Evolutionary conservation across 257 asterid species (phyloP).

Genomic region (Orobanche coerulescens): DNA sequence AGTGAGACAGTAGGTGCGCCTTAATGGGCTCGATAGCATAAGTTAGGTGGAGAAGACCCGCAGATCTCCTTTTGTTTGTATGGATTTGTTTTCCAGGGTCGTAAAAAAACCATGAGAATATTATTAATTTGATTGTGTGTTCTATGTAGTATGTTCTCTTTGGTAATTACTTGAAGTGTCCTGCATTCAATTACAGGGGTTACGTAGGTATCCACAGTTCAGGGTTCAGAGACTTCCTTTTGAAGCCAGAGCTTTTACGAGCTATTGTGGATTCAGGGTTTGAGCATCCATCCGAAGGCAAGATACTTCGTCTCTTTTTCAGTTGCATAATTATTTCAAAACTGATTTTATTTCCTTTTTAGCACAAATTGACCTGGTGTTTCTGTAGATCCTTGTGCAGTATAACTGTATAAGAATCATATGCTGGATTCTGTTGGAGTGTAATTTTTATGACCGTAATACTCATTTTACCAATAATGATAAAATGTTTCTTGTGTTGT

Average conservation of each 20-base stretch:
- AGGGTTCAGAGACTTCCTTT: constrained; percentile 50
- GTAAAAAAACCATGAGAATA: too few species aligned
- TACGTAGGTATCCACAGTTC: constrained; percentile 60
- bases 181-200: constrained; percentile 30
- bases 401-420: not conserved
- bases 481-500: not conserved
- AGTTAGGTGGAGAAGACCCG: not conserved
- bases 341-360: not conserved
- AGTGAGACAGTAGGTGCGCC: not conserved
- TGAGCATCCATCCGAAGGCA: constrained; percentile 63
- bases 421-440: not conserved
- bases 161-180: not conserved
- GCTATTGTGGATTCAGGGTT: constrained; percentile 59
- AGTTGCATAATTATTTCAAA: not conserved
- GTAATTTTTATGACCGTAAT: not conserved
- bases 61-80: not conserved
- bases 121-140: not conserved
- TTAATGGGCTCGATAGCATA: not conserved
- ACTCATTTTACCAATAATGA: too few species aligned
- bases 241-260: constrained; percentile 52
- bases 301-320: constrained; percentile 1
- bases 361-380: not conserved
- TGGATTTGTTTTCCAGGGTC: too few species aligned
- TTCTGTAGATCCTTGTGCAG: not conserved
- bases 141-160: not conserved